Evolutionary conservation across 2,329 filamentous ascomycete species (phyloP), one percentile per base, ranked within the genome.

Genomic region (Paecilomyces formosus): DNA sequence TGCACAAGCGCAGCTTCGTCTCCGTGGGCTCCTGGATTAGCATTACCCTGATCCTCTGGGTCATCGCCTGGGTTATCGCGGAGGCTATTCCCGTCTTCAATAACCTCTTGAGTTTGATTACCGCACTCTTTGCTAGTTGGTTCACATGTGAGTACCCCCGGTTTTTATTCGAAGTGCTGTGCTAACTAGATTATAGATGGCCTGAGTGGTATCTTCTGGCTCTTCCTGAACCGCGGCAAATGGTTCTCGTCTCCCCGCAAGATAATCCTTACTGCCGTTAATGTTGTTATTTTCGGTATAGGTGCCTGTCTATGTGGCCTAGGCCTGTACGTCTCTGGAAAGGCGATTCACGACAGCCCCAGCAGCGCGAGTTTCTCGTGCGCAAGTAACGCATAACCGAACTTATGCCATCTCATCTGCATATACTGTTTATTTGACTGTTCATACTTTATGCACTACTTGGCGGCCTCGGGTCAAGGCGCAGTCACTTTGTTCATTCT

Each of bases 81-180:
- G 82, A 87, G 67, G 83, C 85, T 0, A 86, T 90, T 7, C 88
- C 88, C 0, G 82, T 85, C 54, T 91, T 90, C 74, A 84, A 83
- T 66, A 79, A 84, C 53, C 74, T 90, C 8, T 75, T 90, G n/a
- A 83, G 82, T 3, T 72, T 90, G 35, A 83, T 89, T 61, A 79
- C 77, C 30, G 80, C 85, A 1, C 71, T 88, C 1, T 88, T 89
- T 60, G 84, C 82, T 21, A 84, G 80, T 57, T 89, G 87, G 86
- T 89, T 89, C 70, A 86, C 83, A 56, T 82, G 72, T 76, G 66
- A 72, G 56, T 80, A 77, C 8, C 54, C 26, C 3, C 53, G 11
- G 1, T 7, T 9, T 5, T 30, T 39, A 22, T 51, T 50, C 12
- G 28, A 39, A 35, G 18, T 6, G n/a, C 26, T 8, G 12, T 13